These are phyloP conservation scores for Vanderwaltozyma yarrowii DNA, from an alignment of 805 yeast genomes.

Conservation along the genomic window DNA sequence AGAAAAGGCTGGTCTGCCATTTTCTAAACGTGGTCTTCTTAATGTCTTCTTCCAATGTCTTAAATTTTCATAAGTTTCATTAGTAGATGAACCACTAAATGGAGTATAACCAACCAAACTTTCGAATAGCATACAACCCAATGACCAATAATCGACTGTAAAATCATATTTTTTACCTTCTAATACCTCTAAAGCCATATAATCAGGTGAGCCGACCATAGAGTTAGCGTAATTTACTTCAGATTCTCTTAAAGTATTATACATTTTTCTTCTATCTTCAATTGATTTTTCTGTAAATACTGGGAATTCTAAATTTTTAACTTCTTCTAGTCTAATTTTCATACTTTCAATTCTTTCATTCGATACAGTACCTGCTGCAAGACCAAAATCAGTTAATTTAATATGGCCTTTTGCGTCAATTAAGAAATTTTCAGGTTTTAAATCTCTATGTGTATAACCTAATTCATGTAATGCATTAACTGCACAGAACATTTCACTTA, in stretches of 20 bases:
- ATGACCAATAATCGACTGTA: slow-evolving; percentile 97
- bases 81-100: slow-evolving; percentile 84
- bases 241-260: slow-evolving; percentile 60
- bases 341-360: slow-evolving; percentile 88
- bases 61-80: slow-evolving; percentile 88
- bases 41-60: slow-evolving; percentile 87
- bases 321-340: slow-evolving; percentile 58
- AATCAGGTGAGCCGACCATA: slow-evolving; percentile 96
- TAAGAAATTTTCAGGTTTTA: slow-evolving; percentile 88
- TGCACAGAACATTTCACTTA: slow-evolving; percentile 93
- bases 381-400: slow-evolving; percentile 80
- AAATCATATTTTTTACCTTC: slow-evolving; percentile 90
- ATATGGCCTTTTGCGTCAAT: slow-evolving; percentile 70
- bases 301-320: slow-evolving; percentile 64
- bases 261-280: slow-evolving; percentile 78
- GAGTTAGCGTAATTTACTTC: slow-evolving; percentile 88
- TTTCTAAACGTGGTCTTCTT: slow-evolving; percentile 83
- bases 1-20: slow-evolving; percentile 84
- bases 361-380: slow-evolving; percentile 94
- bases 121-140: slow-evolving; percentile 95
- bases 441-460: slow-evolving; percentile 94
- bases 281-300: slow-evolving; percentile 60
- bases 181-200: slow-evolving; percentile 95
- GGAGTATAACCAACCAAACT: slow-evolving; percentile 97
- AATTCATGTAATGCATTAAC: slow-evolving; percentile 88